Evolutionary conservation across 371 early-diverging fungal genomes (phyloP).

Genomic region (Smittium culicis): DNA sequence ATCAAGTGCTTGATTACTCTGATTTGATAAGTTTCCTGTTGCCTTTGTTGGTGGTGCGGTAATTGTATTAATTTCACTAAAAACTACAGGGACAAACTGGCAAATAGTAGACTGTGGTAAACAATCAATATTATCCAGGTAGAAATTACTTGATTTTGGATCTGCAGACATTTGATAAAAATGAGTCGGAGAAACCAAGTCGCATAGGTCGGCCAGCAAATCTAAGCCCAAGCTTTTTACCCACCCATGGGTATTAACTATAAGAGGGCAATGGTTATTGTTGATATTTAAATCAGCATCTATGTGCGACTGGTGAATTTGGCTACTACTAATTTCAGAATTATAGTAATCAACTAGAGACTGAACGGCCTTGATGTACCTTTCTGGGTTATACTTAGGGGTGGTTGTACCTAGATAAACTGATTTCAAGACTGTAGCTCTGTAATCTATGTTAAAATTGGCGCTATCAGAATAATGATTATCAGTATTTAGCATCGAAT

Average conservation of each 20-base stretch:
- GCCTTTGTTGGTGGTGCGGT: too few species aligned
- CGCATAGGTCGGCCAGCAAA: slow-evolving; percentile 21
- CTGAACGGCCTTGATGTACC: slow-evolving; percentile 21
- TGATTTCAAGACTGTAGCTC: not conserved
- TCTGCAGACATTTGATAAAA: not conserved
- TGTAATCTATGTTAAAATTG: not conserved
- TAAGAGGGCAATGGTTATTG: slow-evolving; percentile 24
- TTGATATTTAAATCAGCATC: slow-evolving; percentile 1
- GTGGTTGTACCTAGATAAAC: slow-evolving; percentile 37
- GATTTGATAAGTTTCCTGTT: too few species aligned
- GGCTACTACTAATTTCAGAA: not conserved
- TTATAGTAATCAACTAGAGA: slow-evolving; percentile 25
- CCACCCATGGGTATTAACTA: slow-evolving; percentile 52
- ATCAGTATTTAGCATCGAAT: not conserved
- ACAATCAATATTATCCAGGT: not conserved
- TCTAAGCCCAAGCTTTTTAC: slow-evolving; percentile 35
- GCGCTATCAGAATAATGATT: not conserved
- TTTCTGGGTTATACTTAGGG: slow-evolving; percentile 41
- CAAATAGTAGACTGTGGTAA: not conserved
- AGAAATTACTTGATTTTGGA: not conserved
- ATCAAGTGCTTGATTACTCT: too few species aligned
- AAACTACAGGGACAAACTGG: not conserved
- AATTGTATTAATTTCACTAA: not conserved
- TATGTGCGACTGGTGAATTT: not conserved
- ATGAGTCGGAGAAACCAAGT: slow-evolving; percentile 14